Conservation (phyloP, 352 stramenopile genomes). For the Phytopythium mirpurense region DNA sequence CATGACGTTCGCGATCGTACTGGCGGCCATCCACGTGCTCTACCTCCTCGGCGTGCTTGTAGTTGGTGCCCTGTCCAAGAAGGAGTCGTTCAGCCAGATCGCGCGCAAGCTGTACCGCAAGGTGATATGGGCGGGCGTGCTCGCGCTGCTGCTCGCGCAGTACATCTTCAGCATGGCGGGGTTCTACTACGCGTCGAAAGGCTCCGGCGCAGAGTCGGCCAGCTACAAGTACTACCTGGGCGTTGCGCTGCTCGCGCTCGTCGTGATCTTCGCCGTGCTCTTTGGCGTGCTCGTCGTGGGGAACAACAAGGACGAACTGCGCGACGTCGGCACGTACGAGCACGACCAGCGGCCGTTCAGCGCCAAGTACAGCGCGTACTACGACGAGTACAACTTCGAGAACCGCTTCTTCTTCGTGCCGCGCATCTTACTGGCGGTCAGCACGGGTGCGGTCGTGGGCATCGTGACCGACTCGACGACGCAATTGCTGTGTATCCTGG, state of each 20-base stretch:
- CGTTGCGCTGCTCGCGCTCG: constrained; percentile 36
- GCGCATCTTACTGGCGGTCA: constrained; percentile 61
- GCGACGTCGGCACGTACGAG: constrained; percentile 68
- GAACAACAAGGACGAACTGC: constrained; percentile 61
- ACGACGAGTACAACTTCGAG: constrained; percentile 88
- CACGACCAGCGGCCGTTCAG: constrained; percentile 77
- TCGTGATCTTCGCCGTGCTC: constrained; percentile 50
- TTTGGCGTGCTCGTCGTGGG: constrained; percentile 67
- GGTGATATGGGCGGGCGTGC: constrained; percentile 69
- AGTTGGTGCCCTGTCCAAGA: constrained; percentile 41
- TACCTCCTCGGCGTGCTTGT: constrained; percentile 50
- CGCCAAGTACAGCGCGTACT: constrained; percentile 82
- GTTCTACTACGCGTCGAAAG: constrained; percentile 35
- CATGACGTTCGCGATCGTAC: constrained; percentile 35
- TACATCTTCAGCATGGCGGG: constrained; percentile 87
- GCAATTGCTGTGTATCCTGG: constrained; percentile 70
- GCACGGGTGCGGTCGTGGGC: constrained; percentile 69
- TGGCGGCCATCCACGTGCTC: constrained; percentile 41
- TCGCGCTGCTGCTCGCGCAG: constrained; percentile 71
- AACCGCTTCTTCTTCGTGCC: constrained; percentile 89
- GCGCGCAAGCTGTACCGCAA: constrained; percentile 64
- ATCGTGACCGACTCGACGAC: constrained; percentile 56
- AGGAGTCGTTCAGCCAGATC: constrained; percentile 51
- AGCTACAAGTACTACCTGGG: constrained; percentile 32
- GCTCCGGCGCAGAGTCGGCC: constrained; percentile 10